These are phyloP conservation scores for Rhododendron griersonianum DNA, from an alignment of 148 eudicot genomes.

Conservation along the genomic window DNA sequence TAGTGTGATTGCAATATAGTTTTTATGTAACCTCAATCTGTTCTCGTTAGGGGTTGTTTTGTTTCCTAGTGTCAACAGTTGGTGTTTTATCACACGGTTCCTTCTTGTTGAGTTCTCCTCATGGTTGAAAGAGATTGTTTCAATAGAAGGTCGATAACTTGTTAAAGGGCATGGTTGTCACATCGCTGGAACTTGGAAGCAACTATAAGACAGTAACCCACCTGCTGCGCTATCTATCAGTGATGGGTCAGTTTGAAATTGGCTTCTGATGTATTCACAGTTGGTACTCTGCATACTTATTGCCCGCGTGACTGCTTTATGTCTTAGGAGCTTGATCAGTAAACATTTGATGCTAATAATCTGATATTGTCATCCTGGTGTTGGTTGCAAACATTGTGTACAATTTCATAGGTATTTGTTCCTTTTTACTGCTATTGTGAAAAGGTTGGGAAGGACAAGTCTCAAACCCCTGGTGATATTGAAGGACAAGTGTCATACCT, in stretches of 20 bases:
- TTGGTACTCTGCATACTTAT: background rate
- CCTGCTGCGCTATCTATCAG: background rate
- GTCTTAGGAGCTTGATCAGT: background rate
- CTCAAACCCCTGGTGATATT: background rate
- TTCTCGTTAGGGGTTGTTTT: background rate
- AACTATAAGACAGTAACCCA: background rate
- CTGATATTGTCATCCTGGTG: background rate
- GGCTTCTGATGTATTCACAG: background rate
- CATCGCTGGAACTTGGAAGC: background rate
- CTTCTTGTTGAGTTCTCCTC: background rate
- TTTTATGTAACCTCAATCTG: background rate
- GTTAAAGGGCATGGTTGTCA: background rate
- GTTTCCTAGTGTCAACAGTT: background rate
- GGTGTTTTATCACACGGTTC: background rate
- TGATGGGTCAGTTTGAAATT: background rate
- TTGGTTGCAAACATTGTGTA: background rate
- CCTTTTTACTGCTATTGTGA: background rate
- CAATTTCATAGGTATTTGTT: background rate
- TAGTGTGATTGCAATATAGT: conserved; percentile 19
- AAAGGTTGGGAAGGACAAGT: background rate
- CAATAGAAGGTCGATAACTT: background rate
- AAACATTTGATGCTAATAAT: background rate
- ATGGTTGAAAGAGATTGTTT: background rate
- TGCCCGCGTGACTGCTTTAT: background rate
- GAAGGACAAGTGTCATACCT: background rate